Evolutionary conservation across 2,329 filamentous ascomycete genomes (phyloP), one percentile per base, ranked within the genome.

Genomic region (Lasiodiplodia citricola): DNA sequence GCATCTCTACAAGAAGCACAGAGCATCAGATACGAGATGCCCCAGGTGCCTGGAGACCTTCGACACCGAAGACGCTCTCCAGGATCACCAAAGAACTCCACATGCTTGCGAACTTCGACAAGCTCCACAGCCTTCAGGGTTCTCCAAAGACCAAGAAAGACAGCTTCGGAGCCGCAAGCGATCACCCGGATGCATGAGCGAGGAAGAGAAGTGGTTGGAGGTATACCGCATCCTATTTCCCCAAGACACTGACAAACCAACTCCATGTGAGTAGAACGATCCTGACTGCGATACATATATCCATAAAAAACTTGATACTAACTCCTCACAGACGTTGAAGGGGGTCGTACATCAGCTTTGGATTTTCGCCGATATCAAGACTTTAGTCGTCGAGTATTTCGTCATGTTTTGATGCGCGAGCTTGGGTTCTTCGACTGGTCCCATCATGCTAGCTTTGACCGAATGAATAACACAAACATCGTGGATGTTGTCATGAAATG

Each of bases 1-100:
- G 5, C 58, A 63, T 10, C n/a, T 63, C 1, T 63, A 63, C 11
- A 23, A 44, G 25, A 63, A 63, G 18, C 58, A 63, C 14, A 63
- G 23, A 11, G 44, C 41, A n/a, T 31, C n/a, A 3, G 28, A 52
- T 8, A 23, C 25, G 1, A 63, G 18, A 14, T 63, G 58, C 10
- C 38, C 44, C 3, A 28, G 58, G 44, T 63, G 58, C 7, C 13
- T 35, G 3, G n/a, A 23, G 21, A 14, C 23, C 1, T 63, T 51
- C n/a, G 11, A 8, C 0, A 23, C 41, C 1, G 58, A 51, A 21
- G 25, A 37, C 6, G 8, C 28, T 10, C 44, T 63, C 1, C 2
- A 63, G 18, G 28, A 7, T 3, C 58, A 63, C 11, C 38, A 50
- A 35, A 62, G 57, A 28, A 18, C 41, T 3, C 3, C 1, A n/a